Evolutionary conservation across 768 basidiomycete genomes (phyloP), one percentile per base, ranked within the genome.

Genomic region (Leccinum variicolor): DNA sequence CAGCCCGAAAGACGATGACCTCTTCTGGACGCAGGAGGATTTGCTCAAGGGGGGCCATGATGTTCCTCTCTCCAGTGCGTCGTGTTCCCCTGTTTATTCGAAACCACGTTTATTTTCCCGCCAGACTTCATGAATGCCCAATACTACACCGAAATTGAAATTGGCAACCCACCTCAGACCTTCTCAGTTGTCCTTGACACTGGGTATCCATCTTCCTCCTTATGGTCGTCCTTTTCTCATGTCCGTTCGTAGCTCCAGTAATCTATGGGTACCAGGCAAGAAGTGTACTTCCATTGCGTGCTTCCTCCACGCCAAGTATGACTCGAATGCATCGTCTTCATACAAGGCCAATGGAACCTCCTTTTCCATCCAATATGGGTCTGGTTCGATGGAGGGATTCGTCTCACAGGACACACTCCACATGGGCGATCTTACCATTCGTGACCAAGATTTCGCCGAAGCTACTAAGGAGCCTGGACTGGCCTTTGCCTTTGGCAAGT

Each of bases 91-190:
- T 25, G 19, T 5, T 10, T 23, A 2, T 31, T 47, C 23, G 31
- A 28, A n/a, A 0, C 45, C 41, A n/a, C 26, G 52, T 36, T 50
- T 50, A 58, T 33, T 5, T 21, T 33, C 25, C 33, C 54, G 21
- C 17, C 55, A 97, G 95, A 98, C 79, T 98, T 92, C 77, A 86
- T 95, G 86, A 98, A 98, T 71, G 95, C 97, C 34, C 95, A 99
- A 73, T 98, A 99, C 76, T 99, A 83, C 70, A 82, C 94, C 19
- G 90, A 94, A 61, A 96, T 98, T 59, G 69, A 78, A 1, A 71
- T 98, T 54, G 96, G 96, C 15, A 81, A 78, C 1, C 96, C 96
- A 21, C 82, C 93, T 34, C 96, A 98, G 74, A 76, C 68, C 4
- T 96, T 95, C 82, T 94, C 96, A 76, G 94, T 97, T 67, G 85